Percentiles rank a stretch among this genome's conserved stretches.
Conservation (phyloP, 169 alveolate species). For the Neospora caninum region DNA sequence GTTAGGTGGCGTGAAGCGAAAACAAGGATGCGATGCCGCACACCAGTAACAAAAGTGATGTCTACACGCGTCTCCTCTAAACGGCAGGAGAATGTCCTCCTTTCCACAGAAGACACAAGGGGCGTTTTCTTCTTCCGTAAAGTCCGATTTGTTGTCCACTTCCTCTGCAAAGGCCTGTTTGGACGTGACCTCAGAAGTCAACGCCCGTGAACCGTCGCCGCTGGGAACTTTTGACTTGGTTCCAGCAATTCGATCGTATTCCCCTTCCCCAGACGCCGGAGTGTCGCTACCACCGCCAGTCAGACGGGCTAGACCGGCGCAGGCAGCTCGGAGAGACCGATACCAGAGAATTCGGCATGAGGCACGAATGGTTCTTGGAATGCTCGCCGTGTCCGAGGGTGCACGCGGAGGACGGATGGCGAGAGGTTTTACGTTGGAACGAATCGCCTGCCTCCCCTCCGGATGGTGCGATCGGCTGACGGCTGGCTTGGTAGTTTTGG, state of each 20-base stretch:
- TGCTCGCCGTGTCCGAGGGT: background rate
- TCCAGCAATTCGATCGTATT: too few species aligned
- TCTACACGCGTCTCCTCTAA: constrained; percentile 33
- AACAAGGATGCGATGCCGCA: constrained; percentile 50
- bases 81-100: constrained; percentile 44
- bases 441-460: background rate
- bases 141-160: background rate
- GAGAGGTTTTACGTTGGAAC: background rate
- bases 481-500: background rate
- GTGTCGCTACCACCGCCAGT: background rate
- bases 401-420: background rate
- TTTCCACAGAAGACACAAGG: constrained; percentile 49
- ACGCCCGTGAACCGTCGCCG: too few species aligned
- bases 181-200: too few species aligned
- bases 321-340: background rate
- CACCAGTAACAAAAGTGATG: constrained; percentile 60
- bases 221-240: too few species aligned
- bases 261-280: background rate
- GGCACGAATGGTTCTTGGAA: background rate
- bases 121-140: background rate
- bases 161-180: background rate
- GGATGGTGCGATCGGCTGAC: background rate
- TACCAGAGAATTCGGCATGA: background rate
- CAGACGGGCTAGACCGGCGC: background rate
- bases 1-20: background rate